Evolutionary conservation across 1,139 yeast species (phyloP), one percentile per base, ranked within the genome.

Genomic region (Trichomonascaceae sp.): DNA sequence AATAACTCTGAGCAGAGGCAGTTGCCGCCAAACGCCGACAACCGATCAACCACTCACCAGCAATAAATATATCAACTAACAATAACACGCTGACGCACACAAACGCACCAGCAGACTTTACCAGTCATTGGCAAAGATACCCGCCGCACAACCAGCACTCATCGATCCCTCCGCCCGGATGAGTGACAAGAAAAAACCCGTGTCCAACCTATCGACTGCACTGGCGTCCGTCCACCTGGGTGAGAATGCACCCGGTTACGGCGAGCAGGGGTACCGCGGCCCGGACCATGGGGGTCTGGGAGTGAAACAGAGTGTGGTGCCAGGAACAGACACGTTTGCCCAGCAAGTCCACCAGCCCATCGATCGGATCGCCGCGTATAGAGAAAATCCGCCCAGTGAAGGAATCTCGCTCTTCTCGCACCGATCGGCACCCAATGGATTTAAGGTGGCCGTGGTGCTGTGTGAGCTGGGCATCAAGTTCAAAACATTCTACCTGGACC

Each of bases 391-490:
- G 43, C 94, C 95, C 3, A 60, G 71, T 15, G 82, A 77, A 43
- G 97, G 96, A 2, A 82, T 72, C 55, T 82, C 95, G 2, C 64
- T 87, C 34, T 84, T 87, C 51, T 76, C 92, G 15, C 96, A 87
- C 57, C 64, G 94, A 49, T 79, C 93, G 6, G 96, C 96, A 1
- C 97, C 97, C 18, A 87, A 87, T 57, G 97, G 96, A 5, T 89
- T 85, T 67, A 87, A 87, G 57, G 94, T 89, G 15, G 95, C 97
- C 15, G 85, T 85, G 33, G 79, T 85, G 29, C 65, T 89, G 40
- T 74, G 87, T 35, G 97, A 87, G 56, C 68, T 89, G 44, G 79
- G 80, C 38, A 69, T 80, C 47, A 72, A 72, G 28, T 87, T 79
- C 60, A 75, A 76, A 48, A 85, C 96, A 5, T 75, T 87, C 41